These are phyloP conservation scores for Boletellus sp. DNA, from an alignment of 768 basidiomycete genomes.

Conservation along the genomic window DNA sequence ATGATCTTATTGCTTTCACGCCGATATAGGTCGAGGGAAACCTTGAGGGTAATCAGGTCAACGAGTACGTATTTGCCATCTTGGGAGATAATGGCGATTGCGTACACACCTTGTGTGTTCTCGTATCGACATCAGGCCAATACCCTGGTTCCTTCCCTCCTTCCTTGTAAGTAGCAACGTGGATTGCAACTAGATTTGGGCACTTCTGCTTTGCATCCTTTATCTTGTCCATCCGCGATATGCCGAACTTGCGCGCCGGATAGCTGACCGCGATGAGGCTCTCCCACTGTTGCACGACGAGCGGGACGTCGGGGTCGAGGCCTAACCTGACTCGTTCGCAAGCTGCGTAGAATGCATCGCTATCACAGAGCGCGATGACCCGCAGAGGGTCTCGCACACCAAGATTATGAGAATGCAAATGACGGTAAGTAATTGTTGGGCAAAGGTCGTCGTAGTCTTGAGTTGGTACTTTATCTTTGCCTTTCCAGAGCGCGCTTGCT, in stretches of 20 bases:
- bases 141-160: conserved; percentile 86
- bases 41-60: conserved; percentile 38
- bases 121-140: conserved; percentile 84
- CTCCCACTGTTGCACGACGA: conserved; percentile 88
- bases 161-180: conserved; percentile 93
- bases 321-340: conserved; percentile 84
- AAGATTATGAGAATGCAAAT: conserved; percentile 62
- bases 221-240: conserved; percentile 84
- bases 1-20: conserved; percentile 88
- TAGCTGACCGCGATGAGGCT: conserved; percentile 93
- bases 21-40: conserved; percentile 90
- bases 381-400: conserved; percentile 75
- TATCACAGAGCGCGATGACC: conserved; percentile 87
- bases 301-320: conserved; percentile 55
- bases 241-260: conserved; percentile 87
- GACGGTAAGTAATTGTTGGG: conserved; percentile 75
- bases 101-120: conserved; percentile 80
- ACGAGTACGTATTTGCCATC: neutral
- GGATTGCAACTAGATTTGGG: conserved; percentile 79
- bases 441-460: conserved; percentile 57
- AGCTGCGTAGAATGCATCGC: conserved; percentile 78
- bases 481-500: conserved; percentile 42
- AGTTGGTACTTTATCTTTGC: conserved; percentile 46
- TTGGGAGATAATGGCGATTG: neutral
- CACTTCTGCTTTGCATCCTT: conserved; percentile 83